Percentiles rank a stretch among this genome's conserved stretches.
Evolutionary conservation across 805 yeast species (phyloP).

Genomic region (Kregervanrija delftensis): DNA sequence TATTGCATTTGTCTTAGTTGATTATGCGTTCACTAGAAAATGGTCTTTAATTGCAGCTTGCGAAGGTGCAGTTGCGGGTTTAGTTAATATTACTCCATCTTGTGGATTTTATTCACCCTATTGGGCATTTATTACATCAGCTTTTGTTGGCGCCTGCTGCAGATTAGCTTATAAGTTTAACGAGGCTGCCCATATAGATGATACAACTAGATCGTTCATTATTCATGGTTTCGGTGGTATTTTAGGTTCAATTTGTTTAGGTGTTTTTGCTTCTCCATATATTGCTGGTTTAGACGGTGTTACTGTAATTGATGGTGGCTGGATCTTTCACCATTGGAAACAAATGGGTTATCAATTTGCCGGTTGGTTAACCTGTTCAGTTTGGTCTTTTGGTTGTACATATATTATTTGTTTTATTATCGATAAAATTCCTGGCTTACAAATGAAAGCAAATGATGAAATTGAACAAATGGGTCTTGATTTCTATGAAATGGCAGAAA

Average conservation of each 20-base stretch:
- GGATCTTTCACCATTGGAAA: slow-evolving; percentile 38
- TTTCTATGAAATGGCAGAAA: slow-evolving; percentile 42
- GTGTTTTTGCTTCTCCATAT: slow-evolving; percentile 38
- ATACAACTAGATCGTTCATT: slow-evolving; percentile 37
- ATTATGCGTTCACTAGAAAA: slow-evolving; percentile 33
- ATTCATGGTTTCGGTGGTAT: slow-evolving; percentile 46
- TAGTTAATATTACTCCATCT: slow-evolving; percentile 41
- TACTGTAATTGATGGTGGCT: slow-evolving; percentile 38
- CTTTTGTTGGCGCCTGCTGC: slow-evolving; percentile 33
- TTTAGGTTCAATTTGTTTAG: slow-evolving; percentile 35
- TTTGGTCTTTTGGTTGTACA: slow-evolving; percentile 41
- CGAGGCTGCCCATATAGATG: slow-evolving; percentile 38
- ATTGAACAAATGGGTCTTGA: slow-evolving; percentile 49
- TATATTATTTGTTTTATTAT: slow-evolving; percentile 37
- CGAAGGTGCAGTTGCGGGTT: slow-evolving; percentile 39
- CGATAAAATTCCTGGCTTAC: slow-evolving; percentile 44
- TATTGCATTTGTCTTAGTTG: slow-evolving; percentile 36
- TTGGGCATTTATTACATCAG: slow-evolving; percentile 38
- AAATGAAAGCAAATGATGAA: slow-evolving; percentile 37
- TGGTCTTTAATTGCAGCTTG: slow-evolving; percentile 38
- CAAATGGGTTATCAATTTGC: slow-evolving; percentile 43
- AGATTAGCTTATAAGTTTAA: slow-evolving; percentile 30
- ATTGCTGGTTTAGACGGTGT: slow-evolving; percentile 38
- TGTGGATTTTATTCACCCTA: slow-evolving; percentile 41
- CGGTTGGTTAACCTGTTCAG: slow-evolving; percentile 33